Evolutionary conservation across 305 asterid species (phyloP), one percentile per base, ranked within the genome.

Genomic region (Fraxinus sp.): DNA sequence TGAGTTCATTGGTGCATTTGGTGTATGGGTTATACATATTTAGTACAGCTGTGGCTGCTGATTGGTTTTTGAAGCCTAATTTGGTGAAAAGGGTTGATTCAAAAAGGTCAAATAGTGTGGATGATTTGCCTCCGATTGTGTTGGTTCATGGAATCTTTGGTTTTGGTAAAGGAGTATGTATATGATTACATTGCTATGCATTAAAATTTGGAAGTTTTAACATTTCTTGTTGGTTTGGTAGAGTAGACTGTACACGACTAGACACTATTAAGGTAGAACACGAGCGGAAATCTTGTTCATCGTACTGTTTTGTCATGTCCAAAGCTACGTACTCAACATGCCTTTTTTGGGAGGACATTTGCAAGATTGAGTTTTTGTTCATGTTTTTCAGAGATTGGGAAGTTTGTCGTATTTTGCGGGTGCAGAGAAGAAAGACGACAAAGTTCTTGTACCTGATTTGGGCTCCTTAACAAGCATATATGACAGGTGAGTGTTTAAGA

Each of bases 101-200:
- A 7, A 81, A 64, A 10, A 86, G 55, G 77, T 76, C 89, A 35
- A 80, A 90, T 14, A 86, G 64, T 83, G 86, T 46, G 59, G 88
- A 88, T 64, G 98, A 91, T 87, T 86, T 94, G 85, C 98, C 99
- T 79, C 99, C 99, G 37, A 96, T 96, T 87, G 98, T 96, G 2
- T 85, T 96, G 82, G 97, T 96, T 80, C 99, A 96, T 86, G 99
- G 98, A 22, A 94, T 94, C 79, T 96, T 96, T 87, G 99, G 99
- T 75, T 96, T 96, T 84, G 99, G 99, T n/a, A 92, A 89, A 62
- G 71, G 71, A 22, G 71, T 62, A 62, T 18, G 71, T 62, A 18
- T 62, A 22, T 22, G 32, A n/a, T 55, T 55, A n/a, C 66, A 55
- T 55, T n/a, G 9, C 66, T 55, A 5, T 5, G 20, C 66, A 55